phyloP scores from a whole-genome alignment of 306 rosid genomes.

The Mimosa bimucronata region DNA sequence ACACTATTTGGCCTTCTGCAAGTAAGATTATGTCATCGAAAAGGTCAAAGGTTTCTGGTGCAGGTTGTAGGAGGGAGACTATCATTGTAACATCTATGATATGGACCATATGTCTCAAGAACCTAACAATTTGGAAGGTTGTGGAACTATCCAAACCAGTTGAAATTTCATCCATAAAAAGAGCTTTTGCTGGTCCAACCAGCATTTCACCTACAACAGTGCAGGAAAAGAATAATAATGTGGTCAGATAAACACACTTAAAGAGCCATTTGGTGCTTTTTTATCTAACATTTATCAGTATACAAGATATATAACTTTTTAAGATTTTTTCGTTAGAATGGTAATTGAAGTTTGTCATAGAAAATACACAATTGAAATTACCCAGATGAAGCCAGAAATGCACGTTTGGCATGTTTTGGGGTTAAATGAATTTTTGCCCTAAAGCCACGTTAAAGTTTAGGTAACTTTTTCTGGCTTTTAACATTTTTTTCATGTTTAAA shows the following conservation, averaged over 20 bases:
- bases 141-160: constrained; percentile 82
- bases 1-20: constrained; percentile 70
- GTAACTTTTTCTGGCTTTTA: no score
- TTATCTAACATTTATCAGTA: not conserved
- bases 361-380: no score
- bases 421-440: no score
- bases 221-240: no score
- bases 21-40: constrained; percentile 70
- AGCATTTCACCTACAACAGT: constrained; percentile 62
- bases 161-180: constrained; percentile 82
- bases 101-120: constrained; percentile 73
- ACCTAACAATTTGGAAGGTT: constrained; percentile 64
- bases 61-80: constrained; percentile 76
- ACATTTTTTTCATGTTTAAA: no score
- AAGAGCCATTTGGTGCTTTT: not conserved
- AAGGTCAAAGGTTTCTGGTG: constrained; percentile 68
- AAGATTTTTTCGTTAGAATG: not conserved
- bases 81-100: constrained; percentile 67
- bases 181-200: constrained; percentile 71
- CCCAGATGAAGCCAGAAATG: no score
- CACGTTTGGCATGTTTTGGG: no score
- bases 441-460: no score
- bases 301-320: not conserved
- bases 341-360: not conserved
- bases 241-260: not conserved